These are phyloP conservation scores for Pezicula carpinea DNA, from an alignment of 2,329 filamentous ascomycete species.

Conservation along the genomic window DNA sequence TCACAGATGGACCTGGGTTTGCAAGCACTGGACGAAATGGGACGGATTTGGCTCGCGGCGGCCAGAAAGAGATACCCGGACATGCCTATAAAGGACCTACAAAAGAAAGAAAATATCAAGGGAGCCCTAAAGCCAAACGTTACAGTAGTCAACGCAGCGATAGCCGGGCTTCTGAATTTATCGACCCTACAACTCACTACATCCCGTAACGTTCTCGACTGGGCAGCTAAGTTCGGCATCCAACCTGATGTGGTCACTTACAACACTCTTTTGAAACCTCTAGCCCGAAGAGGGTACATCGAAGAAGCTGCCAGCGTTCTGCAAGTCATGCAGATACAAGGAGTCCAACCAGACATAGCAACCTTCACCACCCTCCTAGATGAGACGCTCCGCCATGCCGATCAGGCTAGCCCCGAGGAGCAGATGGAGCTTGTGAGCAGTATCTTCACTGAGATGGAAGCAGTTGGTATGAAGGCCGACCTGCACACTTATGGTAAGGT, in stretches of 20 bases:
- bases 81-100: conserved; percentile 13
- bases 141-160: conserved; percentile 63
- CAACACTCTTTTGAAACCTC: conserved; percentile 63
- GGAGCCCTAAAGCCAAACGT: conserved; percentile 54
- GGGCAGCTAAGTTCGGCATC: conserved; percentile 39
- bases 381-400: conserved; percentile 43
- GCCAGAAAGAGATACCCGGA: conserved; percentile 16
- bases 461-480: conserved; percentile 54
- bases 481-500: conserved; percentile 63
- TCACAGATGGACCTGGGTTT: conserved; percentile 53
- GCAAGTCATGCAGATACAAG: conserved; percentile 50
- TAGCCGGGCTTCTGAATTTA: conserved; percentile 52
- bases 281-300: conserved; percentile 45
- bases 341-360: conserved; percentile 55
- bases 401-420: conserved; percentile 37
- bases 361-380: conserved; percentile 73
- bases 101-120: conserved; percentile 24
- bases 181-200: conserved; percentile 44
- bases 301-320: conserved; percentile 50
- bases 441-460: conserved; percentile 54
- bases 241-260: conserved; percentile 46
- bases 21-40: conserved; percentile 62
- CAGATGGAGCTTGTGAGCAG: conserved; percentile 47
- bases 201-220: conserved; percentile 50
- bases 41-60: conserved; percentile 46